A percentile compares a stretch with the other conserved stretches of the same genome.
Evolutionary conservation across 2,329 filamentous ascomycete species (phyloP).

Genomic region (Aureobasidium subglaciale): DNA sequence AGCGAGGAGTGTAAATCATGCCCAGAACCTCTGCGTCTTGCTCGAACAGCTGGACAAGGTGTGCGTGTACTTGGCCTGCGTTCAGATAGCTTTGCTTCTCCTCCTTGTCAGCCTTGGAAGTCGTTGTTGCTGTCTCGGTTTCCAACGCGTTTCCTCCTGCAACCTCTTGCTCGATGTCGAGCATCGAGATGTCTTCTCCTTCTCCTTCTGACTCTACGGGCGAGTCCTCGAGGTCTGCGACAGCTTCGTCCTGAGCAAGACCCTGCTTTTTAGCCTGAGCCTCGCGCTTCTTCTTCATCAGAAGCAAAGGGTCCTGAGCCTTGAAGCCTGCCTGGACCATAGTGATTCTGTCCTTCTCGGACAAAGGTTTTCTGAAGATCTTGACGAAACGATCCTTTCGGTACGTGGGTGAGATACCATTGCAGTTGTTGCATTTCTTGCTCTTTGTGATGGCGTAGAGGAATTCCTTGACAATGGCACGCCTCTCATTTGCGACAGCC

Average conservation of each 20-base stretch:
- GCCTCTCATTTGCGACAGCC: constrained; percentile 68
- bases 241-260: constrained; percentile 57
- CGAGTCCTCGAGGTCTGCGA: constrained; percentile 57
- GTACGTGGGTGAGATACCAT: constrained; percentile 69
- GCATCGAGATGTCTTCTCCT: constrained; percentile 25
- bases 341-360: constrained; percentile 64
- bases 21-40: constrained; percentile 78
- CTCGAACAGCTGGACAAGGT: constrained; percentile 72
- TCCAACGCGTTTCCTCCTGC: constrained; percentile 47
- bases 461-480: constrained; percentile 73
- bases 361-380: constrained; percentile 79
- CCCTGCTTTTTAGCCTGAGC: constrained; percentile 39
- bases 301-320: constrained; percentile 61
- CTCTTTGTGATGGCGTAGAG: constrained; percentile 62
- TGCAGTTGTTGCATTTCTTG: constrained; percentile 62
- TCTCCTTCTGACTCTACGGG: constrained; percentile 34
- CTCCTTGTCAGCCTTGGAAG: constrained; percentile 27
- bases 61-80: constrained; percentile 73
- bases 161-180: constrained; percentile 36
- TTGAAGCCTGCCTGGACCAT: constrained; percentile 67
- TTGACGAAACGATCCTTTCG: constrained; percentile 89
- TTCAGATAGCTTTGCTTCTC: constrained; percentile 66
- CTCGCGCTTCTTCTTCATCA: constrained; percentile 44
- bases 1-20: constrained; percentile 76
- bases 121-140: constrained; percentile 33